A percentile compares a stretch with the other conserved stretches of the same genome.
phyloP scores from a whole-genome alignment of 495 filamentous ascomycete genomes.

The Penicilliopsis zonata region DNA sequence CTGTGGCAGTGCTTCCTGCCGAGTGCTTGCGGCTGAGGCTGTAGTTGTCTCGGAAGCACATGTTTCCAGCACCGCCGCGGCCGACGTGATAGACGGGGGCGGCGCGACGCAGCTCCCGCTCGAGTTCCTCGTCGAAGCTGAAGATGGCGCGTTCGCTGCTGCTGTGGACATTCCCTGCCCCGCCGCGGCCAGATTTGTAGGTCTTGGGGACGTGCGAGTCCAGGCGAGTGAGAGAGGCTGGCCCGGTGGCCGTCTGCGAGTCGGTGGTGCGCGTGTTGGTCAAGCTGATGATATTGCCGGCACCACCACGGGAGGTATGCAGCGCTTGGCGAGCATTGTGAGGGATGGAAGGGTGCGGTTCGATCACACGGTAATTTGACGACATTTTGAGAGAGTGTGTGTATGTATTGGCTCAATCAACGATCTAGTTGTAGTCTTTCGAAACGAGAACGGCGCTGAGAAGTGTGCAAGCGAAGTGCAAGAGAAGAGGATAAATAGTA shows the following conservation, averaged over 20 bases:
- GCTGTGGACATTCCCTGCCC: constrained; percentile 76
- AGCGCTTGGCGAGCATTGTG: constrained; percentile 45
- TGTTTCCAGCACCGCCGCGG: constrained; percentile 81
- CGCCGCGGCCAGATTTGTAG: constrained; percentile 76
- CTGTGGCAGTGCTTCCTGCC: constrained; percentile 20
- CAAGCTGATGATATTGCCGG: constrained; percentile 67
- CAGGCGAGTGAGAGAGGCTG: constrained; percentile 35
- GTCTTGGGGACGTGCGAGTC: constrained; percentile 27
- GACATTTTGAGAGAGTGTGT: constrained; percentile 1
- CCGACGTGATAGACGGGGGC: constrained; percentile 72
- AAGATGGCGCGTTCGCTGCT: constrained; percentile 59
- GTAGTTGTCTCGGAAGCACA: constrained; percentile 28
- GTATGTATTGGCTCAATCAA: background rate
- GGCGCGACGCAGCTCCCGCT: constrained; percentile 49
- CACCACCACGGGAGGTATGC: constrained; percentile 77
- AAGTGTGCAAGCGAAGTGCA: too few relatives aligned
- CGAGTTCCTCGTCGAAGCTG: constrained; percentile 86
- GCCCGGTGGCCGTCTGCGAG: constrained; percentile 38
- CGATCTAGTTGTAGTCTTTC: background rate
- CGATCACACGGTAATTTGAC: constrained; percentile 55
- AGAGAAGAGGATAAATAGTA: too few relatives aligned
- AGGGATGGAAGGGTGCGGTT: constrained; percentile 66
- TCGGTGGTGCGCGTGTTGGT: constrained; percentile 50
- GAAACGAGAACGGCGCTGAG: background rate
- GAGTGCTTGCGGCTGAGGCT: constrained; percentile 30